Evolutionary conservation across 2,329 filamentous ascomycete species (phyloP), one percentile per base, ranked within the genome.

Genomic region (Paecilomyces formosus): DNA sequence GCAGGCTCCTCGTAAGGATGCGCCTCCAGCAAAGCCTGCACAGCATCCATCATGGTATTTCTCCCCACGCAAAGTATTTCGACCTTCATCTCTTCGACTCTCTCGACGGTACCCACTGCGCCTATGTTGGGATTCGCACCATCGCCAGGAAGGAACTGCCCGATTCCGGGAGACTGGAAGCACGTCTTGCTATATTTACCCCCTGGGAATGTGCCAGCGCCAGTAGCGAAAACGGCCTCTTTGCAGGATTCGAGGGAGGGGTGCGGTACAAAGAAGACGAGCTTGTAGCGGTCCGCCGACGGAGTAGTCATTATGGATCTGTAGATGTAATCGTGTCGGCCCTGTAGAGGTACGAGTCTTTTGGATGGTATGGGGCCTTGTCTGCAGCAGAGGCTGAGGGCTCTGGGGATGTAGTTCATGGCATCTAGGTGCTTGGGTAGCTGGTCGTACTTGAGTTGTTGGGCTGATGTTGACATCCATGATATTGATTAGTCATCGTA

Each of bases 1-100:
- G 71, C 74, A 24, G 76, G 73, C 61, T 77, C 74, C 57, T 79
- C 77, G 62, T 78, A 79, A 4, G 77, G 77, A 70, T 79, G 77
- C n/a, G 72, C 72, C 59, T 69, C 68, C 24, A 74, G 61, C 64
- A 79, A 63, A 39, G 69, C 75, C 60, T 73, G 63, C 15, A 79
- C 77, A 2, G 76, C 76, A 39, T 69, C 62, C 30, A 69, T 55
- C 71, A 76, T 73, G 9, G 73, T 64, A 53, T 68, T 63, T 55
- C 68, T 69, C 3, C 75, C 76, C 28, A 77, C 58, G 58, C 77
- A 77, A 59, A 78, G 66, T 51, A 77, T 65, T 65, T 79, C 77
- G 28, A 77, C 75, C 60, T 68, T 76, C 63, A 74, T 69, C 65
- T 78, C 76, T 62, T 76, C 68, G 15, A 75, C 74, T 54, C 64